Conservation (phyloP, 495 filamentous ascomycete species). For the Pseudevernia furfuracea region DNA sequence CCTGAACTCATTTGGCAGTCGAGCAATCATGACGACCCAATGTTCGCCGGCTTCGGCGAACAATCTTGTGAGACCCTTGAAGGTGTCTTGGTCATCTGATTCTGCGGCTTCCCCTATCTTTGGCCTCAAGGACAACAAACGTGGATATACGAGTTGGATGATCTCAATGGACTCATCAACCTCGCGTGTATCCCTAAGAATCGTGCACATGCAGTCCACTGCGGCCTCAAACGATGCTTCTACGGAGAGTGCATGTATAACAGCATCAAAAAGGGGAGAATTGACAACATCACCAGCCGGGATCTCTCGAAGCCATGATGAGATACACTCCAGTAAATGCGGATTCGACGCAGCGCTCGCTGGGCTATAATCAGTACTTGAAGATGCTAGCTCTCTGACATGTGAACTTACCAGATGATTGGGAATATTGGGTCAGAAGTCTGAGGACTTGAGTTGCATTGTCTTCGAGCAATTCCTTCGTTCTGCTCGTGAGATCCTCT, state of each 20-base stretch:
- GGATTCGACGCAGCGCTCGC: constrained; percentile 73
- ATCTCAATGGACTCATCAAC: constrained; percentile 69
- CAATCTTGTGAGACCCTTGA: constrained; percentile 78
- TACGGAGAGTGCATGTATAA: constrained; percentile 66
- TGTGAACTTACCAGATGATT: constrained; percentile 68
- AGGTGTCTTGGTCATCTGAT: constrained; percentile 76
- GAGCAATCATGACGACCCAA: constrained; percentile 85
- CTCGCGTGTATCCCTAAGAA: constrained; percentile 87
- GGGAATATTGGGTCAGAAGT: constrained; percentile 78
- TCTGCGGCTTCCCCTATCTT: constrained; percentile 69
- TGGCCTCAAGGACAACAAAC: constrained; percentile 67
- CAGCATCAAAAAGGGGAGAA: constrained; percentile 73
- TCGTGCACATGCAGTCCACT: constrained; percentile 86
- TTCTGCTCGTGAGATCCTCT: constrained; percentile 78
- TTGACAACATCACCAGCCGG: constrained; percentile 74
- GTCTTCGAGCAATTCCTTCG: constrained; percentile 77
- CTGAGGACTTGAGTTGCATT: constrained; percentile 81
- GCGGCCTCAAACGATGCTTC: constrained; percentile 77
- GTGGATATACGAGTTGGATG: constrained; percentile 80
- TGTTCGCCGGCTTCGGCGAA: constrained; percentile 92
- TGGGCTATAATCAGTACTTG: constrained; percentile 22
- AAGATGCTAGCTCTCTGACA: neutral
- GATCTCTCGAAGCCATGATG: constrained; percentile 91
- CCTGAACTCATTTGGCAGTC: constrained; percentile 71
- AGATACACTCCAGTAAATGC: constrained; percentile 86